These are phyloP conservation scores for Immersiella caudata DNA, from an alignment of 495 filamentous ascomycete genomes.

Conservation along the genomic window DNA sequence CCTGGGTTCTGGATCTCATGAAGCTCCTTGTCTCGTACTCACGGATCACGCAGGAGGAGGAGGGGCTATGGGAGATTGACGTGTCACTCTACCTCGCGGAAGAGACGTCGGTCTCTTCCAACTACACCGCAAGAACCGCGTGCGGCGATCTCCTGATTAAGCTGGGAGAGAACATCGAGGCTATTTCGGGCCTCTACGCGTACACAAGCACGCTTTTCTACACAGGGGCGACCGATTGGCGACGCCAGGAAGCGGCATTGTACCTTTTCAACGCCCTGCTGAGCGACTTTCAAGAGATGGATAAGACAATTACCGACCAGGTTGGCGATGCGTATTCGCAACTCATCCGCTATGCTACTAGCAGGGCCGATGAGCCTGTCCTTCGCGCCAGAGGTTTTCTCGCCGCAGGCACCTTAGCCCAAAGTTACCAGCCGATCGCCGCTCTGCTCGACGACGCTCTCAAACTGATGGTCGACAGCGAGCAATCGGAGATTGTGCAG, in stretches of 20 bases:
- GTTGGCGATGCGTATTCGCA: constrained; percentile 72
- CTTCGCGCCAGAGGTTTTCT: constrained; percentile 84
- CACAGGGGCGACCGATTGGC: constrained; percentile 50
- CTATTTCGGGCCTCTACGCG: constrained; percentile 72
- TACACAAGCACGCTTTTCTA: constrained; percentile 71
- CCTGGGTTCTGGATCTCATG: constrained; percentile 83
- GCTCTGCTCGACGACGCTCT: constrained; percentile 71
- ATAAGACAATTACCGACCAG: constrained; percentile 64
- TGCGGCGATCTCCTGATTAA: constrained; percentile 90
- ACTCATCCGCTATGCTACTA: constrained; percentile 76
- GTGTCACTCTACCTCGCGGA: constrained; percentile 93
- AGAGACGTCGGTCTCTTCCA: constrained; percentile 92
- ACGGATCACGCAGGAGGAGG: constrained; percentile 91
- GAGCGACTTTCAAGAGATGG: constrained; percentile 76
- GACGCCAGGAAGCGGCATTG: constrained; percentile 74
- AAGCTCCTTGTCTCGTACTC: constrained; percentile 79
- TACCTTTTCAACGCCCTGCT: constrained; percentile 81
- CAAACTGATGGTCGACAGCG: constrained; percentile 65
- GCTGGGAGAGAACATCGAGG: constrained; percentile 71
- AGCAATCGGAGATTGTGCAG: constrained; percentile 82
- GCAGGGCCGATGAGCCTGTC: constrained; percentile 62
- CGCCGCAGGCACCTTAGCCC: constrained; percentile 71
- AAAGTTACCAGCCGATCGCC: constrained; percentile 55
- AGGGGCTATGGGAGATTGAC: constrained; percentile 94
- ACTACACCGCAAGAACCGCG: constrained; percentile 91